Conservation (phyloP, 73 alveolate genomes). For the Diophrys appendiculata region DNA sequence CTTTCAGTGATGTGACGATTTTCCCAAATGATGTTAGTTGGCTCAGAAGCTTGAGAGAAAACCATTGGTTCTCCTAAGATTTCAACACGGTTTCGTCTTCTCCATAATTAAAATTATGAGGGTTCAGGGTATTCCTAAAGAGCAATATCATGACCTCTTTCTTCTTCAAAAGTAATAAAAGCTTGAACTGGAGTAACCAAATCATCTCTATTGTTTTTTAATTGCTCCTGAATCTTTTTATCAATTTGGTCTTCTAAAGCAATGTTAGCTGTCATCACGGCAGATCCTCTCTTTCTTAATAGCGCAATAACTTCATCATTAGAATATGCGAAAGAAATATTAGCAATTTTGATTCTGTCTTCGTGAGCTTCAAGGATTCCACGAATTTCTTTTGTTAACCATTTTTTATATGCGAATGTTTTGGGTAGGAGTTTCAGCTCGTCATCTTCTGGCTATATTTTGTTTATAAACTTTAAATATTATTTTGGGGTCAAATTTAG, state of each 20-base stretch:
- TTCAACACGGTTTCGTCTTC: not conserved
- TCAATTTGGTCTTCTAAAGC: conserved; percentile 5
- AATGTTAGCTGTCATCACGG: conserved; percentile 10
- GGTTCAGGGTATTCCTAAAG: not conserved
- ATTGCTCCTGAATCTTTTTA: not conserved
- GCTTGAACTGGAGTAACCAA: conserved; percentile 43
- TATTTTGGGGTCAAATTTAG: not conserved
- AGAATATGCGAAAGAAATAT: conserved; percentile 44
- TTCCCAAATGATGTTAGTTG: conserved; percentile 89
- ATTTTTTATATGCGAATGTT: not conserved
- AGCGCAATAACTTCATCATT: conserved; percentile 33
- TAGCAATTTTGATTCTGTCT: conserved; percentile 36
- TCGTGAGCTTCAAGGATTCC: not conserved
- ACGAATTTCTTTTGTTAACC: not conserved
- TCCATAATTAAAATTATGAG: not conserved
- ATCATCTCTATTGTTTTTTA: conserved; percentile 5
- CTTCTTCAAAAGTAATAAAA: conserved; percentile 57
- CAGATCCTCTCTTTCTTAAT: conserved; percentile 43
- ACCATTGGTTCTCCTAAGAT: not conserved
- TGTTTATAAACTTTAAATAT: conserved; percentile 17
- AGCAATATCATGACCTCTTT: conserved; percentile 55
- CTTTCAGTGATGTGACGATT: conserved; percentile 13
- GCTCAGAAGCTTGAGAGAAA: conserved; percentile 79
- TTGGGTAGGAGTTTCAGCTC: not conserved
- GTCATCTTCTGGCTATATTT: not conserved